Evolutionary conservation across 495 filamentous ascomycete genomes (phyloP), one percentile per base, ranked within the genome.

Genomic region (Podospora bellae-mahoneyi): DNA sequence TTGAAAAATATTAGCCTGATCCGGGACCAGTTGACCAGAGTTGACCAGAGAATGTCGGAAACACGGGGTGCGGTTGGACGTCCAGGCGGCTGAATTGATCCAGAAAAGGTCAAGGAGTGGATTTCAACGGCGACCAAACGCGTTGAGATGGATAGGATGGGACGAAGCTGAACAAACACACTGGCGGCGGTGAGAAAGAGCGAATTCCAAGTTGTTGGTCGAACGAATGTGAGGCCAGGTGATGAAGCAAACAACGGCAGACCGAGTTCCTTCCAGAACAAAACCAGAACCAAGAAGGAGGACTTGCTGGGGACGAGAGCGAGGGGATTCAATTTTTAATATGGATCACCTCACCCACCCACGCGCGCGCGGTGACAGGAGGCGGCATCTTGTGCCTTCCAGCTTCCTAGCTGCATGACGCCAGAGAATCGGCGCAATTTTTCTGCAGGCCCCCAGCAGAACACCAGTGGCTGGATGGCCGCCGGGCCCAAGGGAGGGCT

Each of bases 1-100:
- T 64, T 71, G 55, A 58, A 2, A 59, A 30, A 30, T 68, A 72
- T 75, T 72, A 75, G 71, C 67, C 75, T 77, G 73, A 60, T 66
- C 28, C 28, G 61, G 66, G 19, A 16, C 62, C 53, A 66, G 58
- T 60, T 59, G 53, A 3, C 9, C 39, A 48, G 39, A 48, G 39
- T 54, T 48, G 55, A n/a, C 27, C 39, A 58, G 15, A 58, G 64
- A 57, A 15, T 16, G 39, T 34, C 64, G 28, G 26, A 54, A 59
- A 69, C 68, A 54, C 68, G 64, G 55, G 13, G 59, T 55, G 26
- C 23, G 48, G 13, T n/a, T n/a, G 30, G 30, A 4, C 58, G 34
- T 28, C 30, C 53, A 34, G 34, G 32, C 63, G 54, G 27, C n/a
- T 56, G 63, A 60, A 23, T 39, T n/a, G 64, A 58, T 56, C 66